phyloP scores from a whole-genome alignment of 495 filamentous ascomycete genomes.

The Penicillium flavigenum region DNA sequence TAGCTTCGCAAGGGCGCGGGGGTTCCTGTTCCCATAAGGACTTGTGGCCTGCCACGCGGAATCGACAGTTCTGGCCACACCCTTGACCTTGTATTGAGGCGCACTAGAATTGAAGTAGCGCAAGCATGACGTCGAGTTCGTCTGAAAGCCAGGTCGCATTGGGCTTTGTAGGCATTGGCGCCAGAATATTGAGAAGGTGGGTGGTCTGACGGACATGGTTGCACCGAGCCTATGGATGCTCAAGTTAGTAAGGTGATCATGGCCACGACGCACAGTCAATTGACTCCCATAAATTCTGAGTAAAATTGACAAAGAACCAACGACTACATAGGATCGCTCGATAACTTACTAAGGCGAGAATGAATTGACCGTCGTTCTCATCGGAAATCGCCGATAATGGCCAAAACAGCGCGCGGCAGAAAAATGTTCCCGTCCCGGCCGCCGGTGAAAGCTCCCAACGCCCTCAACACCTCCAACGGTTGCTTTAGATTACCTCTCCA shows the following conservation, averaged over 20 bases:
- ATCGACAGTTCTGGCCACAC: slow-evolving; percentile 9
- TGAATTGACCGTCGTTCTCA: slow-evolving; percentile 22
- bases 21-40: slow-evolving; percentile 19
- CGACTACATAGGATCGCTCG: background rate
- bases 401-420: slow-evolving; percentile 39
- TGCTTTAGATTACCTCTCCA: slow-evolving; percentile 11
- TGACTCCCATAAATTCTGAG: background rate
- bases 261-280: background rate
- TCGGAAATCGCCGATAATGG: slow-evolving; percentile 28
- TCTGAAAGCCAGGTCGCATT: slow-evolving; percentile 16
- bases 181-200: slow-evolving; percentile 31
- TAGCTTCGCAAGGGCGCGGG: slow-evolving; percentile 32
- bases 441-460: slow-evolving; percentile 48
- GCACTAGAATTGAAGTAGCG: slow-evolving; percentile 39
- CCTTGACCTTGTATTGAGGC: slow-evolving; percentile 20
- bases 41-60: slow-evolving; percentile 17
- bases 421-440: slow-evolving; percentile 50
- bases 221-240: slow-evolving; percentile 18
- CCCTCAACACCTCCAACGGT: slow-evolving; percentile 39
- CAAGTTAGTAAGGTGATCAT: slow-evolving; percentile 18
- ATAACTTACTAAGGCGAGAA: slow-evolving; percentile 18
- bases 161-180: slow-evolving; percentile 28
- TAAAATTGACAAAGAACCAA: background rate
- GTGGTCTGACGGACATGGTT: slow-evolving; percentile 37
- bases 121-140: slow-evolving; percentile 22